Evolutionary conservation across 495 filamentous ascomycete species (phyloP), one percentile per base, ranked within the genome.

Genomic region (Aspergillus cavernicola): DNA sequence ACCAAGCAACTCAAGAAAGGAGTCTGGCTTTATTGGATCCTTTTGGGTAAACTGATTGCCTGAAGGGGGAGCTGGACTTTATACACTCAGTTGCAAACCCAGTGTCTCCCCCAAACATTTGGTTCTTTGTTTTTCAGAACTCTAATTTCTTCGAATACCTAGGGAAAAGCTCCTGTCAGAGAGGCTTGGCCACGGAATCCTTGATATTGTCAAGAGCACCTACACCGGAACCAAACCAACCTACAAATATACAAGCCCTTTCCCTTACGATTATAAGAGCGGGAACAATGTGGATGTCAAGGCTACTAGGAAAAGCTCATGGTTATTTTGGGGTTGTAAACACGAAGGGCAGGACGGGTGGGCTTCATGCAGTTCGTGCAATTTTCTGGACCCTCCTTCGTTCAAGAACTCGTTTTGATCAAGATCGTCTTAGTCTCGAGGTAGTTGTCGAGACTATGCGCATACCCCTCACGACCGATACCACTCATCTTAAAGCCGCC

Each of bases 401-500:
- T 12, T 53, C 41, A 58, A n/a, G 52, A 42, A 9, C 36, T 41
- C 10, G 53, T 57, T n/a, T 50, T 62, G 19, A 70, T 66, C 49
- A 73, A 40, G 35, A 75, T 66, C 31, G 70, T 69, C 66, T 82
- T 80, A 0, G n/a, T 73, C 66, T 81, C 75, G 31, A 81, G 53
- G 51, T 71, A 80, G 36, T 70, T 74, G 29, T 76, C 67, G 58
- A 80, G 63, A 50, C 73, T 76, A 55, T 74, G 63, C 54, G 69
- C 16, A 58, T 52, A 38, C 36, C 59, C 43, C 72, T 93, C 88
- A 19, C 90, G 71, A 2, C 90, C 91, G 61, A 88, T 87, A n/a
- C 91, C 92, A 65, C 85, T 89, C 80, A 91, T 86, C 75, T 96
- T 96, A 43, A 90, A 87, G 0, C 92, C 92, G 24, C 92, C 92